Evolutionary conservation across 331 rosid species (phyloP).

Genomic region (Malus hybrid): DNA sequence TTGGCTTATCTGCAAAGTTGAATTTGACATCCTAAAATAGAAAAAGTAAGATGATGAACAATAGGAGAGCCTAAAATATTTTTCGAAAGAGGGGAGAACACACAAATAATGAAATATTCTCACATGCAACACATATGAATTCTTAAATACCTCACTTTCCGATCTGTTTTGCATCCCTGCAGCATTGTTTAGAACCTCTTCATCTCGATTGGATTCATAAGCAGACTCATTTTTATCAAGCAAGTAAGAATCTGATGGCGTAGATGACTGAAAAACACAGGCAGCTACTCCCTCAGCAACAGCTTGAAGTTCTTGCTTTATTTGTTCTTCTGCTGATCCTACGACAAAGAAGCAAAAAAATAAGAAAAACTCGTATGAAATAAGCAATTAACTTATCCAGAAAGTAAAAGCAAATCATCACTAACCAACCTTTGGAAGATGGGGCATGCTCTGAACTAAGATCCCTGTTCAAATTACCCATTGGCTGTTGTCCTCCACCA

Average conservation of each 20-base stretch:
- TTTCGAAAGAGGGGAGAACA: background rate
- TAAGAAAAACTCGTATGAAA: conserved; percentile 3
- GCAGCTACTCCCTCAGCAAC: conserved; percentile 94
- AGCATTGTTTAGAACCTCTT: conserved; percentile 22
- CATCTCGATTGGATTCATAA: conserved; percentile 26
- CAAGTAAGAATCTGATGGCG: conserved; percentile 36
- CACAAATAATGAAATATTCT: background rate
- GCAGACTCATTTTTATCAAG: conserved; percentile 28
- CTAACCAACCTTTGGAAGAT: conserved; percentile 43
- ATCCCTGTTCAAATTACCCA: conserved; percentile 34
- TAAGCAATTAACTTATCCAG: background rate
- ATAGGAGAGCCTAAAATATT: background rate
- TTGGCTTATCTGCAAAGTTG: conserved; percentile 42
- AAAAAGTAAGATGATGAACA: conserved; percentile 1
- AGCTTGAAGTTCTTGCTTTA: conserved; percentile 82
- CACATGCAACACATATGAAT: background rate
- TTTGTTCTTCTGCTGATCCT: conserved; percentile 69
- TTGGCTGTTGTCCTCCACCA: conserved; percentile 34
- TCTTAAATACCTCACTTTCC: conserved; percentile 35
- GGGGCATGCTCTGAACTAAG: conserved; percentile 34
- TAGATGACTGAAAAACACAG: conserved; percentile 56
- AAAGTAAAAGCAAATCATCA: background rate
- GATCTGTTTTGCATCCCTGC: conserved; percentile 21
- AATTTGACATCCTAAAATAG: conserved; percentile 45
- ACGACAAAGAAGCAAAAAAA: conserved; percentile 16